Evolutionary conservation across 2,329 filamentous ascomycete species (phyloP).

Genomic region (Fusarium sp.): DNA sequence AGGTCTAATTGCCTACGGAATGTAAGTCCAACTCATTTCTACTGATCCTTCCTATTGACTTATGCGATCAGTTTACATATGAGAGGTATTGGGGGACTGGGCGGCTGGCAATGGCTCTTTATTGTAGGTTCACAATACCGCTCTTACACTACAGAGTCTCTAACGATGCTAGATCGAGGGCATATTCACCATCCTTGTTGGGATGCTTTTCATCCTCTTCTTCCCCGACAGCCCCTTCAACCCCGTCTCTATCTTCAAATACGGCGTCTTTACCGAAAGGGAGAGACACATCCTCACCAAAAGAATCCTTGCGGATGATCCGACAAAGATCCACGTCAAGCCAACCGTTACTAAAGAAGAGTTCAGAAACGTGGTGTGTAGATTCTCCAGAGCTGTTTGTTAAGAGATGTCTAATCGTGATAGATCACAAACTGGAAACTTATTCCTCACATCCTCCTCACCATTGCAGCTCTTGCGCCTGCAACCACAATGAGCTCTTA

Average conservation of each 20-base stretch:
- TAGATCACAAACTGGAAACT: conserved; percentile 56
- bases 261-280: conserved; percentile 52
- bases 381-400: background rate
- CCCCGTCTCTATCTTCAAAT: conserved; percentile 50
- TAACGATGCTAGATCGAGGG: conserved; percentile 47
- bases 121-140: background rate
- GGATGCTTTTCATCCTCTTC: conserved; percentile 31
- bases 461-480: conserved; percentile 36
- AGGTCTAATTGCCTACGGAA: conserved; percentile 54
- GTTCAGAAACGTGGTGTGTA: conserved; percentile 52
- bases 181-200: conserved; percentile 52
- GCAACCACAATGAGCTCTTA: conserved; percentile 39
- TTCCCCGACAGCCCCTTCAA: conserved; percentile 44
- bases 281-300: conserved; percentile 53
- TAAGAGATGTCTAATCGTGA: conserved; percentile 2
- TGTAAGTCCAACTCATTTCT: background rate
- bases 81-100: conserved; percentile 43
- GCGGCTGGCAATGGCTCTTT: conserved; percentile 48
- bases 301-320: conserved; percentile 49
- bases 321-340: conserved; percentile 52
- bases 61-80: conserved; percentile 34
- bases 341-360: conserved; percentile 51
- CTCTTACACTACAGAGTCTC: background rate
- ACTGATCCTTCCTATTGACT: background rate
- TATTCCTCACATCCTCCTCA: conserved; percentile 51